Evolutionary conservation across 495 filamentous ascomycete genomes (phyloP), one percentile per base, ranked within the genome.

Genomic region (Choiromyces venosus): DNA sequence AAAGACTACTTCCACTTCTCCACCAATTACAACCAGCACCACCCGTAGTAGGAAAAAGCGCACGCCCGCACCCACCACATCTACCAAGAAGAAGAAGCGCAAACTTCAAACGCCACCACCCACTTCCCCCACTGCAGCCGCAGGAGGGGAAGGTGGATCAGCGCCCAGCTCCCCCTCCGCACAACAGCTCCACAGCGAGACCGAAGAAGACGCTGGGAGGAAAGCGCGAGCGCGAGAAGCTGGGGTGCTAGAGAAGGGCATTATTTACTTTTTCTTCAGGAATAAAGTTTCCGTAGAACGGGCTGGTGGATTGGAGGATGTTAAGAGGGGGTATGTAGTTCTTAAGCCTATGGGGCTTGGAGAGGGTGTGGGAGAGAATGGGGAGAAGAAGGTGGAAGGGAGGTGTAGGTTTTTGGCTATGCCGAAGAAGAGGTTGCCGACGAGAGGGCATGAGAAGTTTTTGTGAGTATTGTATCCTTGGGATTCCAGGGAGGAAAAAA

Each of bases 251-350:
- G 94, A 98, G 79, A 97, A 97, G 77, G 94, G 94, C 4, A 87
- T 97, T 75, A 91, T 98, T 75, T 97, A 97, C 85, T 96, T 97
- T 87, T 97, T 97, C 85, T 90, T 89, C 81, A 90, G 93, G 61
- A 88, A 88, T 14, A 89, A 92, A 36, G 92, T 97, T 69, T 87
- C 87, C 70, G 86, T 92, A 29, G 87, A 92, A 18, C 87, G 93
- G 16, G 90, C 94, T 14, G 85, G 89, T n/a, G 82, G 85, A 72
- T 83, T 93, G 10, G 80, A 84, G 46, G 93, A 97, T 39, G 86
- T 97, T 56, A 87, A 91, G 35, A 91, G 92, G 73, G 93, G 87
- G 78, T 95, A 92, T 82, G 88, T 97, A 73, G 86, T 97, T 39
- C 87, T 98, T 2, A 89, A 92, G 12, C 93, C 94, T 0, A 84